Conservation (phyloP, 768 basidiomycete genomes). For the Termitomyces sp. region DNA sequence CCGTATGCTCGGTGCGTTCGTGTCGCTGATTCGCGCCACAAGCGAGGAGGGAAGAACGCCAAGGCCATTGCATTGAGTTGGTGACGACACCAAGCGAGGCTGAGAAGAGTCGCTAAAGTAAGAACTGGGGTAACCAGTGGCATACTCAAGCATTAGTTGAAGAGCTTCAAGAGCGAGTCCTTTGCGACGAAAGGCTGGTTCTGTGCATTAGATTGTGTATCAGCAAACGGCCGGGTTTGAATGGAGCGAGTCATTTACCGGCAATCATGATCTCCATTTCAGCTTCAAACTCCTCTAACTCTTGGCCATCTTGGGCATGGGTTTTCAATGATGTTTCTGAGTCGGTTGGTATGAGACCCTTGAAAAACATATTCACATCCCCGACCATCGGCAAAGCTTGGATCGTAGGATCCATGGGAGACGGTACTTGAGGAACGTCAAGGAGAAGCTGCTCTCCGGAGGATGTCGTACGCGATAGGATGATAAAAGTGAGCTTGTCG, state of each 20-base stretch:
- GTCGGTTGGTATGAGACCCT: conserved; percentile 35
- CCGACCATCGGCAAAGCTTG: conserved; percentile 67
- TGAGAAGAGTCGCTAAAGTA: conserved; percentile 15
- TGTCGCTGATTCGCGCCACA: conserved; percentile 66
- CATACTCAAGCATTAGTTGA: conserved; percentile 65
- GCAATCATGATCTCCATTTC: conserved; percentile 96
- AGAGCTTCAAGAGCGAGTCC: conserved; percentile 65
- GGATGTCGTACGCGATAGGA: conserved; percentile 48
- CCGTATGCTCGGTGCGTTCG: conserved; percentile 64
- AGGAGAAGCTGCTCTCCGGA: conserved; percentile 7
- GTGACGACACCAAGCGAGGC: neutral
- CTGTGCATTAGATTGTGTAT: conserved; percentile 28
- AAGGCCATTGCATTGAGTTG: conserved; percentile 27
- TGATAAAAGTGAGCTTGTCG: conserved; percentile 92
- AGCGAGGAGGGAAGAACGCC: conserved; percentile 43
- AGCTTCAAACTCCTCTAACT: conserved; percentile 52
- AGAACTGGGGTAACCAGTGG: conserved; percentile 39
- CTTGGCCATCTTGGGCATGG: conserved; percentile 23
- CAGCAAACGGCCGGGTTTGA: neutral
- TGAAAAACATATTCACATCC: conserved; percentile 89
- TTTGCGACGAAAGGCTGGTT: conserved; percentile 61
- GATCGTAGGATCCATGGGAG: conserved; percentile 32
- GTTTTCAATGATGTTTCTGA: conserved; percentile 9
- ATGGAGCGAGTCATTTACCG: conserved; percentile 35
- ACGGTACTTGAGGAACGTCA: conserved; percentile 10